A percentile compares a stretch with the other conserved stretches of the same genome.
phyloP scores from a whole-genome alignment of 1,284 basidiomycete species.

The Leccinum fallax region DNA sequence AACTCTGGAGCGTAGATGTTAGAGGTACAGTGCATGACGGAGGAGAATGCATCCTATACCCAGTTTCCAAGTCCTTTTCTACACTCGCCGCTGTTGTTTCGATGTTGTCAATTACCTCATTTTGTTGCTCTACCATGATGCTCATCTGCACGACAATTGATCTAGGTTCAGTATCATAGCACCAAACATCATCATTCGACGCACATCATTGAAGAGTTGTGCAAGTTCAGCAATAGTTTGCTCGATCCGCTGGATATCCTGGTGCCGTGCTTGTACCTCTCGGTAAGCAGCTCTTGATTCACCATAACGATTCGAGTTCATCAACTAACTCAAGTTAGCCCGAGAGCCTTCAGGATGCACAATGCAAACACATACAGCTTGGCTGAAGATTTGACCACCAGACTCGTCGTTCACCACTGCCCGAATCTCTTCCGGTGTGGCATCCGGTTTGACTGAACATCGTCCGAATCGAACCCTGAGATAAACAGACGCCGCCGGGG shows the following conservation, averaged over 20 bases:
- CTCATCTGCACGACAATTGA: constrained; percentile 61
- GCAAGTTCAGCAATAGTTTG: constrained; percentile 91
- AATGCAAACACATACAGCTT: constrained; percentile 67
- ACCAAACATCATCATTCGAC: constrained; percentile 26
- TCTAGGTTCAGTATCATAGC: constrained; percentile 5
- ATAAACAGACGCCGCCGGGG: neutral
- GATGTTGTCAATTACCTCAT: constrained; percentile 82
- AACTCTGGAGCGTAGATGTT: constrained; percentile 48
- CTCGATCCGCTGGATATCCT: constrained; percentile 95
- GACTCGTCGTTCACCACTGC: constrained; percentile 87
- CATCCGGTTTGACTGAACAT: constrained; percentile 87
- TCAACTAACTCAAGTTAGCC: constrained; percentile 52
- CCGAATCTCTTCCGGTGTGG: constrained; percentile 87
- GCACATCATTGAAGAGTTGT: constrained; percentile 91
- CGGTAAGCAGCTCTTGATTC: constrained; percentile 90
- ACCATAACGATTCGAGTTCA: constrained; percentile 90
- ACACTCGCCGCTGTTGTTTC: constrained; percentile 74
- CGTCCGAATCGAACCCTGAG: constrained; percentile 5
- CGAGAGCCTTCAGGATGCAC: neutral
- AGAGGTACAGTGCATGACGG: constrained; percentile 7
- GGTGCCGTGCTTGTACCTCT: constrained; percentile 95
- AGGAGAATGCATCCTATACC: constrained; percentile 47
- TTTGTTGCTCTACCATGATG: constrained; percentile 91
- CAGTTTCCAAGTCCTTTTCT: constrained; percentile 80
- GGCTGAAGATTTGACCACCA: constrained; percentile 89